phyloP scores from a whole-genome alignment of 495 filamentous ascomycete species.

The Rostrohypoxylon terebratum region DNA sequence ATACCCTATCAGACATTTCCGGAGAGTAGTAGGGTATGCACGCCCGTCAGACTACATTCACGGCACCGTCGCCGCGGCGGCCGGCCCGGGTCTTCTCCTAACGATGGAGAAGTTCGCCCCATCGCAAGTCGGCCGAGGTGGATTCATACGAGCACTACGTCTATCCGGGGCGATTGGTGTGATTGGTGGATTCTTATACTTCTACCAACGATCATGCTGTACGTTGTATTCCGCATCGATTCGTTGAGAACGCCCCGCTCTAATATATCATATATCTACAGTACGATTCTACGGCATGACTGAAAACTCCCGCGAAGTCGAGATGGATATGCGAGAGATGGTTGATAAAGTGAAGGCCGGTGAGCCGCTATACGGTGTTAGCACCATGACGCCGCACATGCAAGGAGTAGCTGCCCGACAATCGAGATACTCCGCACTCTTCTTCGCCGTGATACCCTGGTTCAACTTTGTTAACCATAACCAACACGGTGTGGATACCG shows the following conservation, averaged over 20 bases:
- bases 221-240: constrained; percentile 46
- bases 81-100: constrained; percentile 77
- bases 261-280: constrained; percentile 43
- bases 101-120: constrained; percentile 85
- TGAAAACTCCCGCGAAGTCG: constrained; percentile 90
- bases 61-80: constrained; percentile 71
- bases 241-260: background rate
- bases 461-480: constrained; percentile 98
- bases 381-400: constrained; percentile 80
- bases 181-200: constrained; percentile 78
- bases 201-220: constrained; percentile 77
- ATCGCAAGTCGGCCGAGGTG: constrained; percentile 80
- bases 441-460: constrained; percentile 87
- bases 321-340: constrained; percentile 99
- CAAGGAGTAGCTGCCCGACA: constrained; percentile 94
- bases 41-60: constrained; percentile 82
- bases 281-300: constrained; percentile 94
- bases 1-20: constrained; percentile 76
- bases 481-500: constrained; percentile 97
- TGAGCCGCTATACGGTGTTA: constrained; percentile 89
- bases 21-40: constrained; percentile 87
- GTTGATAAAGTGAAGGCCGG: constrained; percentile 91
- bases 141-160: constrained; percentile 85
- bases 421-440: constrained; percentile 87
- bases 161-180: constrained; percentile 76